Percentiles rank a stretch among this genome's conserved stretches.
Evolutionary conservation across 2,329 filamentous ascomycete species (phyloP).

Genomic region (Trichoderma sp.): DNA sequence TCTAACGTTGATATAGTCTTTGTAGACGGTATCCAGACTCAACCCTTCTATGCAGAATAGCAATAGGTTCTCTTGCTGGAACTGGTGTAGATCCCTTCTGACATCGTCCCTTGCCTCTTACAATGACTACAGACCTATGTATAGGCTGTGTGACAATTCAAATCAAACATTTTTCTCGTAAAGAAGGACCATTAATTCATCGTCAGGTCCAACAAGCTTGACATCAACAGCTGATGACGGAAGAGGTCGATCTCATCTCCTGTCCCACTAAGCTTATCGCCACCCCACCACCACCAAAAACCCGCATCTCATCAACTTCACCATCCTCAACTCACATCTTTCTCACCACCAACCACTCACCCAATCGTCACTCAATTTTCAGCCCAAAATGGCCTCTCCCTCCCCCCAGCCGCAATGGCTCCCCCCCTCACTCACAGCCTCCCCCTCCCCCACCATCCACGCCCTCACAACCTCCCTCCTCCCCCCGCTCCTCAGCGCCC

Average conservation of each 20-base stretch:
- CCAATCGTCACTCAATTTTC: not conserved
- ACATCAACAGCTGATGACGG: no score
- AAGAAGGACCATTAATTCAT: no score
- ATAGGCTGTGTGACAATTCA: not conserved
- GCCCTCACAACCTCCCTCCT: slow-evolving; percentile 50
- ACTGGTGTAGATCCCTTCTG: not conserved
- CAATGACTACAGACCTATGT: no score
- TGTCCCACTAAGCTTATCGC: not conserved
- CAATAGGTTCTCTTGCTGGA: no score
- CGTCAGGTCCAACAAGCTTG: no score
- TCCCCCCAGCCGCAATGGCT: slow-evolving; percentile 7
- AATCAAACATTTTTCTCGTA: not conserved
- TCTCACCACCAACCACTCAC: not conserved
- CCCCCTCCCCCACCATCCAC: slow-evolving; percentile 30
- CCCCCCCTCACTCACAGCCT: slow-evolving; percentile 8
- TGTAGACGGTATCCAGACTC: not conserved
- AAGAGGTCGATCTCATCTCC: not conserved
- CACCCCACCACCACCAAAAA: slow-evolving; percentile 22
- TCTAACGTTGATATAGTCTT: no score
- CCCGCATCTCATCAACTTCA: slow-evolving; percentile 8
- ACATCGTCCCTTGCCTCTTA: not conserved
- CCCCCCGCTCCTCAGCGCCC: slow-evolving; percentile 50
- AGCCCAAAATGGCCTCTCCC: not conserved
- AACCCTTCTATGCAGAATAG: not conserved
- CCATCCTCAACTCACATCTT: not conserved